A percentile compares a stretch with the other conserved stretches of the same genome.
Conservation (phyloP, 2,329 filamentous ascomycete species). For the Venturia aucupariae region DNA sequence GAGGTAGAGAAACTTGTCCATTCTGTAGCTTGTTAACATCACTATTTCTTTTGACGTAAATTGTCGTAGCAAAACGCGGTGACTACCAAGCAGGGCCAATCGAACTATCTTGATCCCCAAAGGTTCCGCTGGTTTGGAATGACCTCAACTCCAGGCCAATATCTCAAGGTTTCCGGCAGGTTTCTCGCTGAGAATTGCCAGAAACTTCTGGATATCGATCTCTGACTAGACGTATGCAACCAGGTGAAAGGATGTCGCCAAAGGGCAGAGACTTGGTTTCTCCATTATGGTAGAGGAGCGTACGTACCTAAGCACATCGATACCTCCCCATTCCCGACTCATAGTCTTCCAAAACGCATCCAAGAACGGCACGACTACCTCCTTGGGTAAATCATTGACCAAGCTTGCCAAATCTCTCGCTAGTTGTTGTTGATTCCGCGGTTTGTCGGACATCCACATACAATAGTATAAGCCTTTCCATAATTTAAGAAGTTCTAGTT, state of each 20-base stretch:
- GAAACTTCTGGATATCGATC: too few relatives aligned
- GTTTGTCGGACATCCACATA: conserved; percentile 90
- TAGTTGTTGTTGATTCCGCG: conserved; percentile 76
- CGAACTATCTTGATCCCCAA: too few relatives aligned
- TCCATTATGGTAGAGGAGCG: background rate
- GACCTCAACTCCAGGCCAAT: too few relatives aligned
- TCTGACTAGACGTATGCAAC: too few relatives aligned
- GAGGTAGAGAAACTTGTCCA: conserved; percentile 89
- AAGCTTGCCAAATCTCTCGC: conserved; percentile 68
- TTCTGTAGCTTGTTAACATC: conserved; percentile 31
- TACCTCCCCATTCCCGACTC: conserved; percentile 40
- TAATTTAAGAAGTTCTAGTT: conserved; percentile 71
- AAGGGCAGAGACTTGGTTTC: too few relatives aligned
- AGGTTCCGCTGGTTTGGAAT: too few relatives aligned
- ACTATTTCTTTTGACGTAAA: conserved; percentile 36
- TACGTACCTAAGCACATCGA: conserved; percentile 36
- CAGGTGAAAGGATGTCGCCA: too few relatives aligned
- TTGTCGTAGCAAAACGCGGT: conserved; percentile 33
- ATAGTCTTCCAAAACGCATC: conserved; percentile 45
- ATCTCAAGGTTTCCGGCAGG: too few relatives aligned
- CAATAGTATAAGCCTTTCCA: conserved; percentile 93
- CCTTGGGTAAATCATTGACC: conserved; percentile 46
- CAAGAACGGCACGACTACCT: conserved; percentile 34
- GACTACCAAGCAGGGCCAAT: too few relatives aligned
- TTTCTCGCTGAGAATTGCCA: too few relatives aligned